A percentile compares a stretch with the other conserved stretches of the same genome.
Conservation (phyloP, 1,284 basidiomycete genomes). For the Trametes pubescens region DNA sequence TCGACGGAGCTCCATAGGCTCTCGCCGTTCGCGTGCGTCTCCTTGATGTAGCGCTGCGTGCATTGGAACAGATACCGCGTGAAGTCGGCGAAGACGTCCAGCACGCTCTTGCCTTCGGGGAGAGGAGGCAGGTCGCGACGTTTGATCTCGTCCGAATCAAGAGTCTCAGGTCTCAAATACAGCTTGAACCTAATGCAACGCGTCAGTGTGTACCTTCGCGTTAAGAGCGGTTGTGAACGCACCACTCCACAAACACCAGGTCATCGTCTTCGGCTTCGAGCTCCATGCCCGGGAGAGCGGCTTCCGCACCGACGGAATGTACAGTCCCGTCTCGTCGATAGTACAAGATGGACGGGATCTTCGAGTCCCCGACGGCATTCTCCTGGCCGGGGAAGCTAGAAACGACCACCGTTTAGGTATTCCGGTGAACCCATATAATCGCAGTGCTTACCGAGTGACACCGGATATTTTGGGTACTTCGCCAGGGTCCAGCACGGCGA, state of each 20-base stretch:
- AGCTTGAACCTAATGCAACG: conserved; percentile 60
- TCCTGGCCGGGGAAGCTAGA: conserved; percentile 53
- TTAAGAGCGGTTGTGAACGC: conserved; percentile 1
- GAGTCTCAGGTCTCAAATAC: conserved; percentile 53
- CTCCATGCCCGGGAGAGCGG: conserved; percentile 49
- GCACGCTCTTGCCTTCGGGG: conserved; percentile 53
- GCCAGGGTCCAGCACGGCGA: conserved; percentile 54
- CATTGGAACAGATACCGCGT: conserved; percentile 57
- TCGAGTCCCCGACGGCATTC: conserved; percentile 48
- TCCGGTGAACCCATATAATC: background rate
- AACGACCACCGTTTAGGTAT: background rate
- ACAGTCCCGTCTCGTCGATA: conserved; percentile 56
- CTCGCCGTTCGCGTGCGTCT: conserved; percentile 54
- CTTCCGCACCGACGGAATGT: conserved; percentile 63
- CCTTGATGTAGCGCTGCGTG: conserved; percentile 53
- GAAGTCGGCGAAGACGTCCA: conserved; percentile 62
- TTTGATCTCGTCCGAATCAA: conserved; percentile 33
- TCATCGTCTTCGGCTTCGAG: conserved; percentile 56
- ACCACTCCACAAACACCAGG: conserved; percentile 61
- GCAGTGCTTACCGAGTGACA: conserved; percentile 49
- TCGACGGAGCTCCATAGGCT: conserved; percentile 48
- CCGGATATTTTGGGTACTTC: conserved; percentile 53
- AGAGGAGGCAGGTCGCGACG: conserved; percentile 21
- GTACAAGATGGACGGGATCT: conserved; percentile 64
- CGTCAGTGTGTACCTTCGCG: background rate